Base-by-base conservation (phyloP, 192 early-diverging fungal species). In the Rhizoclosmatium sp. region DNA sequence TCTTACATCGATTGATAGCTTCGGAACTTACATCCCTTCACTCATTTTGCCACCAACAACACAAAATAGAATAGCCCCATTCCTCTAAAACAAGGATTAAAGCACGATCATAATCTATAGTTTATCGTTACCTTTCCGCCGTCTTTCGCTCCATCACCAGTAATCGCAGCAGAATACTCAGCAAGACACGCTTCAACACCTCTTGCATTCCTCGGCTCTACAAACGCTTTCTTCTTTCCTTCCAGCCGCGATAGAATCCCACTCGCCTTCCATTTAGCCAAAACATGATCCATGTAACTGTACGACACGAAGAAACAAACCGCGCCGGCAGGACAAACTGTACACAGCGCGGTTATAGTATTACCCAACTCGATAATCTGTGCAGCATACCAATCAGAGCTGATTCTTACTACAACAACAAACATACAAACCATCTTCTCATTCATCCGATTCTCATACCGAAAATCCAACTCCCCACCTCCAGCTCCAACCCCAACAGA, bases 1-100 rank as follows among this genome's bases (percentile, higher is more conserved):
- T 21, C 44, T 80, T 68, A n/a, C 41, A 58, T 16, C 51, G 51
- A 54, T 54, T 12, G 44, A 65, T n/a, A 39, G 69, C 14, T 49
- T 54, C 5, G 16, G 4, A 65, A 82, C 80, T 86, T 95, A 80
- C 73, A 97, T 98, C 0, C 96, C 96, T 81, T 98, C 96, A 65
- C 93, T 95, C 89, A 98, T 88, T 69, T 94, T 94, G 40, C 96
- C 96, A 39, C 93, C 93, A 0, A 99, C 94, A 4, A 99, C 96
- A 51, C 93, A 93, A 59, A 99, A 87, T 60, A 99, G 82, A 3
- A 99, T 82, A 0, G 95, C 94, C 0, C 96, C 80, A 49, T 45
- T 84, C 79, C 80, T 80, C 3, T 73, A 44, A 79, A 46, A 68
- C n/a, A 31, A 44, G 46, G 56, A 49, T 51, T 69, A 65, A 48